These are phyloP conservation scores for Cinchona pubescens DNA, from an alignment of 257 asterid genomes.

Conservation along the genomic window DNA sequence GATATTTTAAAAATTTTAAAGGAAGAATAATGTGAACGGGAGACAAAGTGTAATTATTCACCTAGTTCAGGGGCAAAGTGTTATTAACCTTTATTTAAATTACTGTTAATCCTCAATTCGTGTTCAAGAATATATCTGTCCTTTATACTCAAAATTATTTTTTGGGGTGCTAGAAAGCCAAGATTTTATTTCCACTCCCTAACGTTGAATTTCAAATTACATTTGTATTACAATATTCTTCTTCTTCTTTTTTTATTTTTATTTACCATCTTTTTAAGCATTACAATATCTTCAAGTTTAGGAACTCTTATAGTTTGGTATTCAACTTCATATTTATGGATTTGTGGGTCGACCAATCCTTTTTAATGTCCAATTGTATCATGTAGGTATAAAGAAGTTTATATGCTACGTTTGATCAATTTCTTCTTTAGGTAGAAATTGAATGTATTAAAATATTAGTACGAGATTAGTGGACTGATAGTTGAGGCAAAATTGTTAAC, in stretches of 20 bases:
- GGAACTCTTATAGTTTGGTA: neutral
- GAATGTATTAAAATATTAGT: neutral
- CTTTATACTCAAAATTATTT: neutral
- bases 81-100: no score
- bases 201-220: neutral
- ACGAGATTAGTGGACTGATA: neutral
- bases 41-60: no score
- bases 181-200: neutral
- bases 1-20: no score
- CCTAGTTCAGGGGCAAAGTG: no score
- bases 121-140: constrained; percentile 7
- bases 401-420: neutral
- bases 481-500: neutral
- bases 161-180: neutral
- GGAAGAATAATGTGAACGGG: no score
- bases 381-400: neutral
- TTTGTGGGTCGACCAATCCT: neutral
- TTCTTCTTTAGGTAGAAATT: neutral
- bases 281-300: neutral
- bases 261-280: no score
- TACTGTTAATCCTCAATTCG: constrained; percentile 16
- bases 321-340: neutral
- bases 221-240: neutral
- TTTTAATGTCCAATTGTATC: neutral
- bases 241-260: no score